Base-by-base conservation (phyloP, 345 rosid genomes). In the Salix brachista region DNA sequence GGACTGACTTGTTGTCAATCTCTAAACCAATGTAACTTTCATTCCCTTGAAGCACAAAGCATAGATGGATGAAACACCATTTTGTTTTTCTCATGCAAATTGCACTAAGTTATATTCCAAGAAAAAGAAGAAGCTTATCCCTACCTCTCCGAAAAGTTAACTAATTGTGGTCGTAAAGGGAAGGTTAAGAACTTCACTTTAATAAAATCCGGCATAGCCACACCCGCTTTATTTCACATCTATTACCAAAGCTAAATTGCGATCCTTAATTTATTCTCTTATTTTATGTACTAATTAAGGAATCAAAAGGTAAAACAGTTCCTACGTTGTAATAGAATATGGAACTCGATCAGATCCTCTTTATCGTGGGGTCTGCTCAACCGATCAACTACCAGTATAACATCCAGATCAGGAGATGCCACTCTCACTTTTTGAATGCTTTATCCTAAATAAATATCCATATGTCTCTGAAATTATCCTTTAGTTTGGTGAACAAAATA, bases 331-430 rank as follows among this genome's bases (percentile, higher is more conserved):
- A 74, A 74, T 64, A 44, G 42, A 74, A 42, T 17, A 41, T 62
- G 19, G 69, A 64, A 62, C 18, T 64, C 7, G 37, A 36, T 36
- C 30, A 58, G 44, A 64, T 74, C 58, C 60, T 64, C 9, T 26
- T 21, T 74, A 16, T 23, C 0, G 44, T 65, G 71, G 77, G 77
- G 44, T 74, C 77, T 48, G n/a, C 37, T 21, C 28, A 74, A 74
- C 77, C 65, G 77, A 74, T 42, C 46, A 74, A 74, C 71, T 65
- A 74, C 75, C 77, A 36, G 37, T 36, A 46, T 61, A 74, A 34
- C 36, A 34, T 34, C 6, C 36, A 34, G 36, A 34, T 34, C 36
- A 34, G 36, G 36, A 34, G 36, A 34, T 34, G 6, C 36, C 36
- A 4, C 36, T 65, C 65, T 23, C 42, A 26, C 37, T 62, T 28